These are phyloP conservation scores for Trametes elegans DNA, from an alignment of 768 basidiomycete species.

Conservation along the genomic window DNA sequence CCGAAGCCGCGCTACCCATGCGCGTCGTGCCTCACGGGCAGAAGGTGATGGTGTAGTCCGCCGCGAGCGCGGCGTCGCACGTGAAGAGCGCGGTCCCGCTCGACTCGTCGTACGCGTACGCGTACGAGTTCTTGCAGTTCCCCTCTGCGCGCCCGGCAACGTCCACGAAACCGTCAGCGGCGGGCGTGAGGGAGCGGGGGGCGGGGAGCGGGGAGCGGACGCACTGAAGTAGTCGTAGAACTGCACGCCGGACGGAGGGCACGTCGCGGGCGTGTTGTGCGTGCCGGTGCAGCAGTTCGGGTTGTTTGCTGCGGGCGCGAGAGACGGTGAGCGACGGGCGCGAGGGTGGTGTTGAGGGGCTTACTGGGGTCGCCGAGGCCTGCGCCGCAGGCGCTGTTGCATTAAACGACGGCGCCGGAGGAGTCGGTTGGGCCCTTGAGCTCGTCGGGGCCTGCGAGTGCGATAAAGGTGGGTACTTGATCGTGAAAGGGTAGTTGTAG, in stretches of 20 bases:
- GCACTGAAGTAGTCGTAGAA: constrained; percentile 49
- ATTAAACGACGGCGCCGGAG: constrained; percentile 37
- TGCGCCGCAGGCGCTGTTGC: constrained; percentile 42
- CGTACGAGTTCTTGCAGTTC: constrained; percentile 47
- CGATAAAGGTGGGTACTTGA: not conserved
- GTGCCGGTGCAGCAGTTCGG: constrained; percentile 64
- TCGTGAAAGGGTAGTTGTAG: not conserved
- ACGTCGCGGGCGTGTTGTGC: constrained; percentile 50
- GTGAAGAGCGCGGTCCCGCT: constrained; percentile 46
- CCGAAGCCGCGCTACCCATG: constrained; percentile 27
- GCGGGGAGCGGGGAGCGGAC: constrained; percentile 5
- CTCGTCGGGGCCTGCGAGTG: constrained; percentile 30
- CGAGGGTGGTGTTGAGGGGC: not conserved
- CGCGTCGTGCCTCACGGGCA: constrained; percentile 33
- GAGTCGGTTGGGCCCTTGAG: constrained; percentile 36
- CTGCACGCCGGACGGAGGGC: constrained; percentile 47
- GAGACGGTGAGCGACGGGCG: constrained; percentile 8
- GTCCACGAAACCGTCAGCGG: too few relatives aligned
- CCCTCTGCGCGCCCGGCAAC: constrained; percentile 29
- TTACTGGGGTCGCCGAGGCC: constrained; percentile 38
- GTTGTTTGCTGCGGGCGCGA: constrained; percentile 42
- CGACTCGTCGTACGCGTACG: constrained; percentile 51
- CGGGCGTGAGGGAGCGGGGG: not conserved
- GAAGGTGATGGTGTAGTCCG: constrained; percentile 48
- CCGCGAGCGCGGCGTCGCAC: constrained; percentile 35